A percentile compares a stretch with the other conserved stretches of the same genome.
phyloP scores from a whole-genome alignment of 2,329 filamentous ascomycete genomes.

The Diaporthe humulicola region DNA sequence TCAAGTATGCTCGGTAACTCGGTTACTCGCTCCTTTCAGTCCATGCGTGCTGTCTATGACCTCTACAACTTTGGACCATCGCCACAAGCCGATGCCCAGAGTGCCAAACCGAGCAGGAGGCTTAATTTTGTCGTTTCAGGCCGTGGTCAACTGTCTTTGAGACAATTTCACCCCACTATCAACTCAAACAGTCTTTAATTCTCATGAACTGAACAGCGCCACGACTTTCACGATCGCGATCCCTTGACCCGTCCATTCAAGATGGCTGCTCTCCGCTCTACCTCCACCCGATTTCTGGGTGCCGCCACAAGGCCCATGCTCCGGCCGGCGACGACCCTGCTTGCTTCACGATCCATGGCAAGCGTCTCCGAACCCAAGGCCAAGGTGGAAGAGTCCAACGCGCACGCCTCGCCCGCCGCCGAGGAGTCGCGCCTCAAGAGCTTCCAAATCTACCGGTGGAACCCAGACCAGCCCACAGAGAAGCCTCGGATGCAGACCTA shows the following conservation, averaged over 20 bases:
- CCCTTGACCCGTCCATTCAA: conserved; percentile 41
- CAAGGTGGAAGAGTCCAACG: conserved; percentile 37
- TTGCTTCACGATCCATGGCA: conserved; percentile 63
- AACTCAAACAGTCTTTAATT: not conserved
- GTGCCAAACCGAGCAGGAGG: not conserved
- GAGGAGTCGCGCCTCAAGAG: conserved; percentile 84
- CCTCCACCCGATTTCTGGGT: conserved; percentile 65
- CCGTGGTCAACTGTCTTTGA: not conserved
- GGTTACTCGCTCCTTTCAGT: conserved; percentile 20
- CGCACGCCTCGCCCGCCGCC: conserved; percentile 59
- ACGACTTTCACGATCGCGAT: conserved; percentile 12
- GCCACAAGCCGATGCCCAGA: conserved; percentile 31
- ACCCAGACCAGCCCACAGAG: conserved; percentile 89
- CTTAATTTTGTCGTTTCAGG: conserved; percentile 21
- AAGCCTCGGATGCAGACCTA: conserved; percentile 98
- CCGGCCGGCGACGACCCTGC: conserved; percentile 54
- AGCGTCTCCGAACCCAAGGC: conserved; percentile 65
- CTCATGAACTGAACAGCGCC: conserved; percentile 10
- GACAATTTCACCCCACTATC: not conserved
- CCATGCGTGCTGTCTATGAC: conserved; percentile 25
- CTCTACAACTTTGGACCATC: conserved; percentile 24
- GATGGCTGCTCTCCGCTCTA: conserved; percentile 74
- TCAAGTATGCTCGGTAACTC: conserved; percentile 33
- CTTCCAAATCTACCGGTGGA: conserved; percentile 99
- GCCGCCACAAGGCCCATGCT: conserved; percentile 57